Conservation (phyloP, 495 filamentous ascomycete genomes). For the Tuber magnatum region DNA sequence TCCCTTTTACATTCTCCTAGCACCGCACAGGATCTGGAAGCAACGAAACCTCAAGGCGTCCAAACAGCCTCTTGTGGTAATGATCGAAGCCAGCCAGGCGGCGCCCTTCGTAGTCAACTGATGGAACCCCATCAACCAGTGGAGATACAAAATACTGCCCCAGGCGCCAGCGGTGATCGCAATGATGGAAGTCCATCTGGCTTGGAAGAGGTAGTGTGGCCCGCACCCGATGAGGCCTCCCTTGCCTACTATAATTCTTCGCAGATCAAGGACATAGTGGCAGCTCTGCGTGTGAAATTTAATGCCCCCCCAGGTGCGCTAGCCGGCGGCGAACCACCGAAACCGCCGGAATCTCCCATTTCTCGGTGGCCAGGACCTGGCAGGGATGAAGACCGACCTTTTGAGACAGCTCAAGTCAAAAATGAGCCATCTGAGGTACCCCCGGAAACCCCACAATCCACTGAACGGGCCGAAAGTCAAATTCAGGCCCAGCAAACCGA, state of each 20-base stretch:
- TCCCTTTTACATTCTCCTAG: conserved; percentile 5
- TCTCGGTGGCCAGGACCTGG: neutral
- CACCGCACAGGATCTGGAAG: neutral
- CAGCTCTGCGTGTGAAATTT: neutral
- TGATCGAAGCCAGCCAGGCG: neutral
- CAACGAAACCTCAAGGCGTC: neutral
- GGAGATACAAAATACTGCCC: neutral
- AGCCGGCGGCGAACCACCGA: neutral
- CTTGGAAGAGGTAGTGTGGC: neutral
- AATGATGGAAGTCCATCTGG: neutral
- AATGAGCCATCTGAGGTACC: neutral
- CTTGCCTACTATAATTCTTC: neutral
- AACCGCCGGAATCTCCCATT: neutral
- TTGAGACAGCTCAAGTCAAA: neutral
- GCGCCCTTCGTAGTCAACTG: neutral
- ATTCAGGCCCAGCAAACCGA: neutral
- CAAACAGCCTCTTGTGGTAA: neutral
- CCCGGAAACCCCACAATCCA: neutral
- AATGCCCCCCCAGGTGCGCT: neutral
- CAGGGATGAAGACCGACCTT: neutral
- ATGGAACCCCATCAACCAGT: neutral
- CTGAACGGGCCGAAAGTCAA: neutral
- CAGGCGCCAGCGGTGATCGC: neutral
- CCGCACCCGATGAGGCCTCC: neutral
- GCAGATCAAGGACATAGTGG: neutral